Conservation (phyloP, 2,329 filamentous ascomycete genomes). For the Fusarium protoensiforme region DNA sequence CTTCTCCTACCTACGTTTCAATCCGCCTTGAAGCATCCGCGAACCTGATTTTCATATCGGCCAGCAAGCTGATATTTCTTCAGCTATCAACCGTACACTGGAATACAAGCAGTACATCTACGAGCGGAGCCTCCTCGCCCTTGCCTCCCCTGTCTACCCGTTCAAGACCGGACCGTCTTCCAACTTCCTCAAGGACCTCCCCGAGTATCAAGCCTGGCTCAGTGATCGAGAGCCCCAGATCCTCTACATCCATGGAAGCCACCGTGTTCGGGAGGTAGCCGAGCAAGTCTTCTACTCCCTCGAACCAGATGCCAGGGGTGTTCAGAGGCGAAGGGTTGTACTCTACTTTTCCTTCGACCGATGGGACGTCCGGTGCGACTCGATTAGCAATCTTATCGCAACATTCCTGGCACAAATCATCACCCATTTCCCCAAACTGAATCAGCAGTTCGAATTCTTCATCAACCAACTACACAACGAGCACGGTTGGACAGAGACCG, state of each 20-base stretch:
- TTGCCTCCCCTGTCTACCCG: background rate
- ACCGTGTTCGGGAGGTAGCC: background rate
- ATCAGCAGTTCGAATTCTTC: background rate
- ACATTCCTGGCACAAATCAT: constrained; percentile 1
- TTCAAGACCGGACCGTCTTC: background rate
- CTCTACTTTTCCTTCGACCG: constrained; percentile 7
- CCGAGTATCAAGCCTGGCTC: background rate
- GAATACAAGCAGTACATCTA: accelerated
- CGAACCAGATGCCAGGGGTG: accelerated
- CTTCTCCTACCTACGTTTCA: background rate
- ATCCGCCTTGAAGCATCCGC: background rate
- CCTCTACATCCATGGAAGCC: background rate
- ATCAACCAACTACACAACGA: background rate
- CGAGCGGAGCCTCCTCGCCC: background rate
- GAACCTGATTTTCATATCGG: background rate
- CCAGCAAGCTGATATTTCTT: background rate
- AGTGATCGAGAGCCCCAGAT: background rate
- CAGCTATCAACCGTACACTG: background rate
- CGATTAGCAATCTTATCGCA: constrained; percentile 8
- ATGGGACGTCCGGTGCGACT: constrained; percentile 6
- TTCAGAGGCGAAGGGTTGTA: background rate
- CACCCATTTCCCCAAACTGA: background rate
- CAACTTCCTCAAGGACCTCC: background rate
- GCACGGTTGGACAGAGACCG: constrained; percentile 1
- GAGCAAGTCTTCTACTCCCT: background rate